Conservation (phyloP, 345 rosid genomes). For the Moringa oleifera region DNA sequence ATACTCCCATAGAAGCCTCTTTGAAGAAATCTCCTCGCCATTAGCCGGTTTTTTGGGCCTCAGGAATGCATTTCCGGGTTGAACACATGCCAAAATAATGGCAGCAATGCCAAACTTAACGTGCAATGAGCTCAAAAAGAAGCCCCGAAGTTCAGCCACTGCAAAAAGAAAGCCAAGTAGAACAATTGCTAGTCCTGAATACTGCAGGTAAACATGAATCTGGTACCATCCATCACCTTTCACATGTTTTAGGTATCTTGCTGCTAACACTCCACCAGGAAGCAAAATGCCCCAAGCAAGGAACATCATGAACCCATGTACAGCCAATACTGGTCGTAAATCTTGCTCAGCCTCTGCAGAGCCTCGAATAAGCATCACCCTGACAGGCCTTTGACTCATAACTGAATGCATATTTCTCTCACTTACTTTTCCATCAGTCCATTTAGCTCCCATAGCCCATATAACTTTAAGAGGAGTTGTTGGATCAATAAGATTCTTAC, state of each 20-base stretch:
- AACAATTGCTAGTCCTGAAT: slow-evolving; percentile 80
- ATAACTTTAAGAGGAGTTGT: slow-evolving; percentile 86
- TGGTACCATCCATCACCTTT: slow-evolving; percentile 95
- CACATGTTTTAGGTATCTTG: slow-evolving; percentile 86
- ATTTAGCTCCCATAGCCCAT: slow-evolving; percentile 95
- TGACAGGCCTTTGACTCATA: slow-evolving; percentile 84
- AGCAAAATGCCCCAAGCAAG: slow-evolving; percentile 98
- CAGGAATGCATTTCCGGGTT: slow-evolving; percentile 77
- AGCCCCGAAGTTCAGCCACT: slow-evolving; percentile 84
- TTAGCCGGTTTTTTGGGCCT: slow-evolving; percentile 67
- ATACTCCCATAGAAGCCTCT: slow-evolving; percentile 80
- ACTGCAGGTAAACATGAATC: slow-evolving; percentile 86
- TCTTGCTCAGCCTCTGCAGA: slow-evolving; percentile 95
- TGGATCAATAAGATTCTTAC: slow-evolving; percentile 83
- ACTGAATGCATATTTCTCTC: slow-evolving; percentile 93
- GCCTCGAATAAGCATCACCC: slow-evolving; percentile 68
- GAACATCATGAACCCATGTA: slow-evolving; percentile 99
- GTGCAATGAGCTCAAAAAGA: slow-evolving; percentile 59
- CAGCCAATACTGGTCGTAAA: slow-evolving; percentile 80
- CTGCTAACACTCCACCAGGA: slow-evolving; percentile 83
- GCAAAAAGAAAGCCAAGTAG: slow-evolving; percentile 81
- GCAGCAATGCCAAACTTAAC: slow-evolving; percentile 80
- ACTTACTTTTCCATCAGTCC: slow-evolving; percentile 62
- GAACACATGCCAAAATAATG: slow-evolving; percentile 64
- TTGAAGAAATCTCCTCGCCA: slow-evolving; percentile 41